A percentile compares a stretch with the other conserved stretches of the same genome.
Conservation (phyloP, 176 grass and related monocot species). For the Eragrostis curvula region DNA sequence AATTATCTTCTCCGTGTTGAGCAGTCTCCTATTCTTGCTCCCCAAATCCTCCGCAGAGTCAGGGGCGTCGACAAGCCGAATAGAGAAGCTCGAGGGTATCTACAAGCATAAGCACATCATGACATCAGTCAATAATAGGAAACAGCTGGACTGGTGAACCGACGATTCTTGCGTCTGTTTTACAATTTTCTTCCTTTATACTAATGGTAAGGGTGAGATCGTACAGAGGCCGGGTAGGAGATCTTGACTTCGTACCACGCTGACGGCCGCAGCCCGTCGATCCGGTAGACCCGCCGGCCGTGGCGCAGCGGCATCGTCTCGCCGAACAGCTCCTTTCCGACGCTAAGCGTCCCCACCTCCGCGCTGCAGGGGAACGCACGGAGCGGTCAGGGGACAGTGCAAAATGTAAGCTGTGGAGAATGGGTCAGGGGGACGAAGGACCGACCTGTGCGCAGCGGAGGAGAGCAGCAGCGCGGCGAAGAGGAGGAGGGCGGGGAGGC, state of each 20-base stretch:
- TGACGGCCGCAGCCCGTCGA: constrained; percentile 52
- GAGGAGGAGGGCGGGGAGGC: neutral
- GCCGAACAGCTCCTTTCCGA: constrained; percentile 61
- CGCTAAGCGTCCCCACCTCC: constrained; percentile 49
- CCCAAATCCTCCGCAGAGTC: constrained; percentile 22
- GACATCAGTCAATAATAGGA: neutral
- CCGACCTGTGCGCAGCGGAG: constrained; percentile 1
- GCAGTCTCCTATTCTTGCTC: constrained; percentile 79
- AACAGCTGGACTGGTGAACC: neutral
- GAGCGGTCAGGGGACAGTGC: neutral
- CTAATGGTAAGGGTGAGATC: constrained; percentile 37
- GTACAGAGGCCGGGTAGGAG: constrained; percentile 88
- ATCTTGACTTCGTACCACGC: constrained; percentile 97
- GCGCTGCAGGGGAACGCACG: constrained; percentile 24
- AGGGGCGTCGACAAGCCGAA: constrained; percentile 45
- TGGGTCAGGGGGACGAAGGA: neutral
- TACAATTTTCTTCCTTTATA: neutral
- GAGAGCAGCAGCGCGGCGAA: neutral
- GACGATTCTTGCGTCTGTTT: no score
- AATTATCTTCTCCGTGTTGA: constrained; percentile 92
- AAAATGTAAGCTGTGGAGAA: neutral
- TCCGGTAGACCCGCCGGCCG: constrained; percentile 60
- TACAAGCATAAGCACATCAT: constrained; percentile 29
- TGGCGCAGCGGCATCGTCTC: constrained; percentile 65
- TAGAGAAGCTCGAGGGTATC: constrained; percentile 83